These are phyloP conservation scores for Dujonia santamariae DNA, from an alignment of 1,139 yeast genomes.

Conservation along the genomic window DNA sequence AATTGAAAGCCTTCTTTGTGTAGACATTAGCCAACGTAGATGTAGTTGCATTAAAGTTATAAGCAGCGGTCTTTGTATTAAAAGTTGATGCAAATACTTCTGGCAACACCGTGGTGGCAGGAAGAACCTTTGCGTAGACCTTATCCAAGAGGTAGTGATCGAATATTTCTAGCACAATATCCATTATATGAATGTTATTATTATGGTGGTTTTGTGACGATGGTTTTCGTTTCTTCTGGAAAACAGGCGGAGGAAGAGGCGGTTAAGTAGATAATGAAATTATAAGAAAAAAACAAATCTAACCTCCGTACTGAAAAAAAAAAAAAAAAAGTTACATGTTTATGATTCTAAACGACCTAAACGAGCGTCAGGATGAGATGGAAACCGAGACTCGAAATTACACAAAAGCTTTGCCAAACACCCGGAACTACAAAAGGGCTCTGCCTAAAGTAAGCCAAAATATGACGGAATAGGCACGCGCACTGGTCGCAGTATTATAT, in stretches of 20 bases:
- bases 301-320: too few relatives aligned
- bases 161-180: constrained; percentile 75
- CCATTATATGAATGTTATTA: constrained; percentile 48
- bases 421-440: too few relatives aligned
- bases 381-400: constrained; percentile 8
- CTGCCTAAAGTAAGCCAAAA: neutral
- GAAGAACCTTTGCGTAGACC: constrained; percentile 55
- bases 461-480: constrained; percentile 1
- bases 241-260: neutral
- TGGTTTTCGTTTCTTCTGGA: neutral
- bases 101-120: constrained; percentile 13
- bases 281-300: too few relatives aligned
- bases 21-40: constrained; percentile 1
- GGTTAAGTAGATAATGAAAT: too few relatives aligned
- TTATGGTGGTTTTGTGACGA: neutral
- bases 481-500: too few relatives aligned
- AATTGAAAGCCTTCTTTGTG: constrained; percentile 11
- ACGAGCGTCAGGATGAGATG: constrained; percentile 6
- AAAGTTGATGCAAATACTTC: constrained; percentile 9
- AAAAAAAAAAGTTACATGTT: neutral
- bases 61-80: constrained; percentile 11
- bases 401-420: constrained; percentile 8
- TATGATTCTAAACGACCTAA: constrained; percentile 4
- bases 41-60: neutral
- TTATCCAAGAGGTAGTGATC: constrained; percentile 74